Percentiles rank a stretch among this genome's conserved stretches.
Conservation (phyloP, 495 filamentous ascomycete genomes). For the Penicillium waksmanii region DNA sequence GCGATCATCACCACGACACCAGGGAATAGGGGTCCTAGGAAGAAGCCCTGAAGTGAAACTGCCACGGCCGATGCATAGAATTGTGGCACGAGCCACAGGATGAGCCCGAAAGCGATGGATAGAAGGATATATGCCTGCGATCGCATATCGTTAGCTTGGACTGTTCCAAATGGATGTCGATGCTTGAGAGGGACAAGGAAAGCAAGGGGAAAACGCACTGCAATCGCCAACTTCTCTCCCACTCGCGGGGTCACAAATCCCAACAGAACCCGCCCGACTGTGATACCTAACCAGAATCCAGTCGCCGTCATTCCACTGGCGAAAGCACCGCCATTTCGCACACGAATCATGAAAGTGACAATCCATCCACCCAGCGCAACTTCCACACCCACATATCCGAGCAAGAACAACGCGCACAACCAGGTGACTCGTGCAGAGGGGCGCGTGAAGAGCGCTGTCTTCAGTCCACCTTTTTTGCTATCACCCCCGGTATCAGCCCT, state of each 20-base stretch:
- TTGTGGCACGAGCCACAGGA: constrained; percentile 72
- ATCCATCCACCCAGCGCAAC: constrained; percentile 80
- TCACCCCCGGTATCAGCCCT: constrained; percentile 32
- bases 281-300: constrained; percentile 70
- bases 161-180: not conserved
- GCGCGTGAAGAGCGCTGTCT: constrained; percentile 56
- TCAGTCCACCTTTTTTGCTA: constrained; percentile 52
- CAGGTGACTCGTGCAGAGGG: constrained; percentile 64
- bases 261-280: constrained; percentile 60
- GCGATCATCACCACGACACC: constrained; percentile 79
- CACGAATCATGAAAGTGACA: constrained; percentile 65
- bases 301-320: constrained; percentile 65
- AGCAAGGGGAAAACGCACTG: constrained; percentile 36
- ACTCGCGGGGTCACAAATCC: constrained; percentile 66
- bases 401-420: constrained; percentile 74
- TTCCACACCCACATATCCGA: constrained; percentile 84
- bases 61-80: constrained; percentile 74
- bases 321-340: constrained; percentile 58
- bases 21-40: constrained; percentile 69
- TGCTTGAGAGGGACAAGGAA: not conserved
- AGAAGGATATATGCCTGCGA: constrained; percentile 53
- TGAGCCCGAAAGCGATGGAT: constrained; percentile 57
- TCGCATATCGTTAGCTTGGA: not conserved
- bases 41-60: constrained; percentile 72
- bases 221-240: constrained; percentile 62